phyloP scores from a whole-genome alignment of 108 stramenopile species.

The Pseudonitzschia pungens region DNA sequence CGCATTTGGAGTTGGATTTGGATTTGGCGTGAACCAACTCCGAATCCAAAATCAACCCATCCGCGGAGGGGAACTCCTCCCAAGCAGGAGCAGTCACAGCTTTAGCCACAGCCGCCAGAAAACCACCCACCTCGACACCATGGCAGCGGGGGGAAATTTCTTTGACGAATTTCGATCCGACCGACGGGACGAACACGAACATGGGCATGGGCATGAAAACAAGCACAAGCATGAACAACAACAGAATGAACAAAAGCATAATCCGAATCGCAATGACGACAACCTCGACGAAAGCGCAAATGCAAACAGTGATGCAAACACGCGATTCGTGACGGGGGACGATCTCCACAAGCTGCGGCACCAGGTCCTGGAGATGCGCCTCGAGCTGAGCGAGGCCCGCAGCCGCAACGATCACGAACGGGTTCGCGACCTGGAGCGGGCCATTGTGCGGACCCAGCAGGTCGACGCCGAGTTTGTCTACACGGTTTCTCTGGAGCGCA shows the following conservation, averaged over 20 bases:
- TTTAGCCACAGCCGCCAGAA: too few relatives aligned
- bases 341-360: slow-evolving; percentile 53
- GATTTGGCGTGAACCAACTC: too few relatives aligned
- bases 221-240: not conserved
- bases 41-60: too few relatives aligned
- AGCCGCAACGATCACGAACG: slow-evolving; percentile 4
- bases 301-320: not conserved
- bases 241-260: not conserved
- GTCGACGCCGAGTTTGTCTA: slow-evolving; percentile 77
- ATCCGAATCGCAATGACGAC: not conserved
- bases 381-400: slow-evolving; percentile 44
- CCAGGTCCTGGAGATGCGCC: slow-evolving; percentile 42
- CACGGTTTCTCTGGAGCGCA: slow-evolving; percentile 43
- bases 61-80: too few relatives aligned
- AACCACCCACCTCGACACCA: not conserved
- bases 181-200: not conserved
- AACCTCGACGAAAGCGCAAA: not conserved
- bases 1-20: too few relatives aligned
- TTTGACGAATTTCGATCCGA: slow-evolving; percentile 15
- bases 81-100: too few relatives aligned
- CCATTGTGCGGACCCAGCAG: slow-evolving; percentile 47
- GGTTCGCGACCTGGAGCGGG: slow-evolving; percentile 42
- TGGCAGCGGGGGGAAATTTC: slow-evolving; percentile 9
- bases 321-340: slow-evolving; percentile 57
- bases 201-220: not conserved